Conservation (phyloP, 2,329 filamentous ascomycete genomes). For the Pseudogymnoascus destructans region DNA sequence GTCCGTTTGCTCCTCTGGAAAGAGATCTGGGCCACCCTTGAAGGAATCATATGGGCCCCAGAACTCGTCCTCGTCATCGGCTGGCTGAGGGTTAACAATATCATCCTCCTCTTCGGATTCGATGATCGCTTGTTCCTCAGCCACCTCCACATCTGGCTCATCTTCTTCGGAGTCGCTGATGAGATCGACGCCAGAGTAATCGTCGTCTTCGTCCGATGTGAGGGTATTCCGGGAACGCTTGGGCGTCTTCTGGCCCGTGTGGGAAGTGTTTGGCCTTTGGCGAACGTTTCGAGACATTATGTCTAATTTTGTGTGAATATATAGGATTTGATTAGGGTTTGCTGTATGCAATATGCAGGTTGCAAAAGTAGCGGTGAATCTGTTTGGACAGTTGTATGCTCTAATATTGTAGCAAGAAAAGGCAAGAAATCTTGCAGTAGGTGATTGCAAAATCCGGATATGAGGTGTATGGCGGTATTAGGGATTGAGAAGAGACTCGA, state of each 20-base stretch:
- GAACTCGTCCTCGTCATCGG: slow-evolving; percentile 30
- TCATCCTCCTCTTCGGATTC: slow-evolving; percentile 33
- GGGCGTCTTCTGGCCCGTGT: slow-evolving; percentile 20
- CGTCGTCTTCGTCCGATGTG: slow-evolving; percentile 46
- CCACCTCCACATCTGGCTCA: slow-evolving; percentile 62
- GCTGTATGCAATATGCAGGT: background rate
- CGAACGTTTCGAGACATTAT: slow-evolving; percentile 36
- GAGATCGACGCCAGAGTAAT: slow-evolving; percentile 65
- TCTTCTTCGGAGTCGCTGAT: slow-evolving; percentile 71
- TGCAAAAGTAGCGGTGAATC: slow-evolving; percentile 7
- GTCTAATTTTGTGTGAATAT: slow-evolving; percentile 7
- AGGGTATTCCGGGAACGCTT: slow-evolving; percentile 34
- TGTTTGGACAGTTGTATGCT: background rate
- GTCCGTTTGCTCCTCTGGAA: slow-evolving; percentile 28
- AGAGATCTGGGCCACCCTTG: slow-evolving; percentile 18
- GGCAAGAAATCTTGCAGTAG: background rate
- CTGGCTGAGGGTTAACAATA: slow-evolving; percentile 25
- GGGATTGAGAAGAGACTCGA: background rate
- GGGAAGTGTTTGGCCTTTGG: slow-evolving; percentile 33
- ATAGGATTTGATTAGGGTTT: slow-evolving; percentile 3
- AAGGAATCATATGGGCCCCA: slow-evolving; percentile 42
- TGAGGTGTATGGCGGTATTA: slow-evolving; percentile 9
- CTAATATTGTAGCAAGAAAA: background rate
- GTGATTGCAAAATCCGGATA: slow-evolving; percentile 14
- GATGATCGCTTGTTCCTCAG: slow-evolving; percentile 66